Evolutionary conservation across 345 rosid genomes (phyloP).

Genomic region (Linum usitatissimum): DNA sequence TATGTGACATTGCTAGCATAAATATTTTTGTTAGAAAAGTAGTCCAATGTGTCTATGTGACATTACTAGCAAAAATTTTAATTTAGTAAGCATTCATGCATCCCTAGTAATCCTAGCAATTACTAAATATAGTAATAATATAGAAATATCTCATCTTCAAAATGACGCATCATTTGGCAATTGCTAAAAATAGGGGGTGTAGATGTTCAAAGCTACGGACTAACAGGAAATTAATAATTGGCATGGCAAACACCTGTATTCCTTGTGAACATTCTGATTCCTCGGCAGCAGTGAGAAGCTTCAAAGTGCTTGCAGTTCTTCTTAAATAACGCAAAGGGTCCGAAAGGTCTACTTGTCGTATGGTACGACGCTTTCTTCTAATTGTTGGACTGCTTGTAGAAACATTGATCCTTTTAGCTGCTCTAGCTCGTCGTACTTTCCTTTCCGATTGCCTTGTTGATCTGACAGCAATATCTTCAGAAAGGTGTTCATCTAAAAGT

Average conservation of each 20-base stretch:
- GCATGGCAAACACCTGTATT: constrained; percentile 73
- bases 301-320: constrained; percentile 51
- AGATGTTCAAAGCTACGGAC: no score
- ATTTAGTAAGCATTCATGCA: no score
- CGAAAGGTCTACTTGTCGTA: constrained; percentile 53
- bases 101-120: no score
- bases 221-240: no score
- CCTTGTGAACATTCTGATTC: constrained; percentile 67
- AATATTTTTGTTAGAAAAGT: no score
- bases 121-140: no score
- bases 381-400: constrained; percentile 21
- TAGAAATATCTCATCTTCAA: no score
- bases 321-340: constrained; percentile 79
- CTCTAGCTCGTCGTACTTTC: constrained; percentile 62
- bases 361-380: constrained; percentile 46
- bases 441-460: constrained; percentile 66
- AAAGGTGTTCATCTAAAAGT: constrained; percentile 38
- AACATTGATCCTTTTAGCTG: constrained; percentile 36
- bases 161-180: no score
- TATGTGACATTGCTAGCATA: no score
- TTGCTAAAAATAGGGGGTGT: no score
- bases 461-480: constrained; percentile 48
- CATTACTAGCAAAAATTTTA: no score
- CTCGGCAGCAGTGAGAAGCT: constrained; percentile 79
- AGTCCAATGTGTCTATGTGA: no score